phyloP scores from a whole-genome alignment of 306 rosid species.

The Potentilla sterilis region DNA sequence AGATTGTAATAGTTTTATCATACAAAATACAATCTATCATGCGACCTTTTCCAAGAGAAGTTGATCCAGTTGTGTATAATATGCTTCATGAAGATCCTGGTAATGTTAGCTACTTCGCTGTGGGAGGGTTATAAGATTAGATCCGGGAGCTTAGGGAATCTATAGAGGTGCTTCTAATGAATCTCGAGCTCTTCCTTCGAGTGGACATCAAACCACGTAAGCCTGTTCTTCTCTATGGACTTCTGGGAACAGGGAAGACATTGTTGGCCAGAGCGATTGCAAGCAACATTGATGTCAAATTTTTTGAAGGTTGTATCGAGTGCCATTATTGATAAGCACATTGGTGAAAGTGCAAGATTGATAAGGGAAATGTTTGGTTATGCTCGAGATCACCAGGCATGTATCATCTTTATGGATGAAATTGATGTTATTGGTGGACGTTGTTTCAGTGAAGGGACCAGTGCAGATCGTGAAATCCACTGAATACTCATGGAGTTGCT shows the following conservation, averaged over 20 bases:
- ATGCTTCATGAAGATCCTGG: too few relatives aligned
- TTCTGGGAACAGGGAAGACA: conserved; percentile 96
- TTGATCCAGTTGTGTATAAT: too few relatives aligned
- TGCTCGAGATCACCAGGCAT: too few relatives aligned
- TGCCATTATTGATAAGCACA: conserved; percentile 84
- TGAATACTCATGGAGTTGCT: conserved; percentile 89
- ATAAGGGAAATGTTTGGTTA: too few relatives aligned
- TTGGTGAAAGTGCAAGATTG: conserved; percentile 76
- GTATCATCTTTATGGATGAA: too few relatives aligned
- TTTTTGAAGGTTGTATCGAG: conserved; percentile 96
- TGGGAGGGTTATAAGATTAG: conserved; percentile 93
- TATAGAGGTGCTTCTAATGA: conserved; percentile 41
- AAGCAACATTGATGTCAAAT: conserved; percentile 77
- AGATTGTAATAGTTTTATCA: too few relatives aligned
- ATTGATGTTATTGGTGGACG: conserved; percentile 98
- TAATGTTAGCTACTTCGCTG: conserved; percentile 64
- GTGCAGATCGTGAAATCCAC: conserved; percentile 93
- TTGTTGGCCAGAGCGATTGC: conserved; percentile 85
- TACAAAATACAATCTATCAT: too few relatives aligned
- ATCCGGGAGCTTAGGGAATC: conserved; percentile 91
- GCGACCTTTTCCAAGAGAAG: too few relatives aligned
- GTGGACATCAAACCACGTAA: conserved; percentile 94
- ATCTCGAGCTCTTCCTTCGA: conserved; percentile 53
- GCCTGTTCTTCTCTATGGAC: conserved; percentile 87
- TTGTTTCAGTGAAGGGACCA: conserved; percentile 90